Evolutionary conservation across 1,284 basidiomycete species (phyloP), one percentile per base, ranked within the genome.

Genomic region (Ceratobasidium sp.): DNA sequence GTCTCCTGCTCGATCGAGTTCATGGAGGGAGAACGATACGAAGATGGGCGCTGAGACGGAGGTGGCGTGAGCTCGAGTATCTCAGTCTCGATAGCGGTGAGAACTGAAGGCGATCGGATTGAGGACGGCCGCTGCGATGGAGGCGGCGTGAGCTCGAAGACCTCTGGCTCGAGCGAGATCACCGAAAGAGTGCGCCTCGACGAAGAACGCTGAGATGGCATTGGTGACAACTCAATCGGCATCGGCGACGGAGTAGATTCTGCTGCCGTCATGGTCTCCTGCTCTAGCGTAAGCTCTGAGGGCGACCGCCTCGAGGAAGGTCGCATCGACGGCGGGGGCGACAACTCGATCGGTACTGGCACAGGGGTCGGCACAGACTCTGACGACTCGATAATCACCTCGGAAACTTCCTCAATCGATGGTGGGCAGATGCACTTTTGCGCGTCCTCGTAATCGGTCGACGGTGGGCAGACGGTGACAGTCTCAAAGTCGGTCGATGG

Each of bases 401-500:
- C 70, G 7, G 50, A 15, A 52, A 38, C 12, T 17, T 77, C 62
- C 17, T 46, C 70, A 40, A 68, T 23, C 15, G 73, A 66, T 42
- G 73, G 67, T 13, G 73, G 78, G 52, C 65, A 78, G 12, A 50
- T 48, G 40, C 79, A 78, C 42, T 70, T 61, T 17, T 33, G 67
- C 28, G 77, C 77, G 52, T 71, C 77, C 1, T 75, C 57, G 50
- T 74, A 79, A 23, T 76, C 48, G 48, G 79, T 78, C 20, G 79
- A 79, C 38, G 79, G 75, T 9, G 77, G 64, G 56, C 78, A 77
- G n/a, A 78, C 59, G 40, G 69, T 77, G 5, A 77, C 64, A 46
- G 69, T 66, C 71, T 79, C 78, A n/a, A 78, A 80, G 10, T 78
- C 81, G 10, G 80, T 77, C 42, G 65, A 65, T 23, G 74, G 42